Evolutionary conservation across 73 alveolate species (phyloP).

Genomic region (Stentor coeruleus): DNA sequence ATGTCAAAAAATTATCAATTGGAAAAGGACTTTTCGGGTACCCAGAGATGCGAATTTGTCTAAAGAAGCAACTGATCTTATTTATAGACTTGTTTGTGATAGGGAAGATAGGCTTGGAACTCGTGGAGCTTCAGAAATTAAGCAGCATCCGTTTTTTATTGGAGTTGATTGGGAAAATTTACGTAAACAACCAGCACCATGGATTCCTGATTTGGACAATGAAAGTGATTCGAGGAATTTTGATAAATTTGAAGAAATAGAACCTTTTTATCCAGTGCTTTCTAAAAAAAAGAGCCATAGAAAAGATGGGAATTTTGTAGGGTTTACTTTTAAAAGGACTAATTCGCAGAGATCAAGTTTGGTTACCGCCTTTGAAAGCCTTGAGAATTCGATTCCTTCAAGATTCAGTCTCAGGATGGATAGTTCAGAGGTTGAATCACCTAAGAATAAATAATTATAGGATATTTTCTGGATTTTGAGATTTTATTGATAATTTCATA

Average conservation of each 20-base stretch:
- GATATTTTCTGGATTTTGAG: too few species aligned
- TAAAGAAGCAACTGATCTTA: conserved; percentile 77
- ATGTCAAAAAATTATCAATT: conserved; percentile 70
- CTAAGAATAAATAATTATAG: too few species aligned
- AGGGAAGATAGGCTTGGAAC: conserved; percentile 66
- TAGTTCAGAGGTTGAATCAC: too few species aligned
- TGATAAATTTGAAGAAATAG: conserved; percentile 89
- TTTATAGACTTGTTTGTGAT: conserved; percentile 64
- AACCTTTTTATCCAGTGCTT: too few species aligned
- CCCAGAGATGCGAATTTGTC: conserved; percentile 73
- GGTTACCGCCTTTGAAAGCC: too few species aligned
- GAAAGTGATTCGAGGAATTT: conserved; percentile 73
- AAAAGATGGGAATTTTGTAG: too few species aligned
- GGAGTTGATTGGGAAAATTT: conserved; percentile 82
- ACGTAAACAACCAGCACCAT: conserved; percentile 68
- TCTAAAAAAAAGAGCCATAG: too few species aligned
- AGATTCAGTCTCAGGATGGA: too few species aligned
- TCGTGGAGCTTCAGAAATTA: conserved; percentile 77
- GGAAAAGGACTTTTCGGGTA: conserved; percentile 70
- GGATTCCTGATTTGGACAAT: conserved; percentile 75
- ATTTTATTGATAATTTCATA: too few species aligned
- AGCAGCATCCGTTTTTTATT: conserved; percentile 87
- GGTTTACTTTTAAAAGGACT: too few species aligned
- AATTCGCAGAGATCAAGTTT: too few species aligned
- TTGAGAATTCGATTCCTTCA: too few species aligned